Percentiles rank a stretch among this genome's conserved stretches.
These are phyloP conservation scores for Penicillium sp. DNA, from an alignment of 2,329 filamentous ascomycete species.

Conservation along the genomic window DNA sequence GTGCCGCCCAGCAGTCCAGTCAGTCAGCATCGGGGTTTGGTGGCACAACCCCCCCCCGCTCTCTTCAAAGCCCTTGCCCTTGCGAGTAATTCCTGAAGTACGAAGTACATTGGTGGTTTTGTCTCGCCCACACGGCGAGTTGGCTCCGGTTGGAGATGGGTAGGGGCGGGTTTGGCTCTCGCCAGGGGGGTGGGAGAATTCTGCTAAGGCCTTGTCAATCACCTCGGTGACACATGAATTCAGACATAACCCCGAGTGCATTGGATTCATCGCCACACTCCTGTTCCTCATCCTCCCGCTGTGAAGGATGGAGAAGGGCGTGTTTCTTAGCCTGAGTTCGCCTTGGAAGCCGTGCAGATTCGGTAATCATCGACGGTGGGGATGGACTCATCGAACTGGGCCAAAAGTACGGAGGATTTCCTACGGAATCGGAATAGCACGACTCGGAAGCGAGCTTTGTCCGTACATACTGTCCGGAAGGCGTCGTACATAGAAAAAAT, in stretches of 20 bases:
- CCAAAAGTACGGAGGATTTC: conserved; percentile 6
- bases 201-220: conserved; percentile 5
- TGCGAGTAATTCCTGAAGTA: not conserved
- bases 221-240: conserved; percentile 22
- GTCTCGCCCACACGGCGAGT: not conserved
- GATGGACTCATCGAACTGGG: conserved; percentile 7
- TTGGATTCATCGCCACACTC: conserved; percentile 6
- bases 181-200: not conserved
- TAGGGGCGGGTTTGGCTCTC: conserved; percentile 10
- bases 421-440: not conserved
- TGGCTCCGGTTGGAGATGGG: conserved; percentile 12
- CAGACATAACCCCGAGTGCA: not conserved
- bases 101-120: not conserved
- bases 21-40: conserved; percentile 20
- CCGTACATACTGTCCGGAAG: not conserved
- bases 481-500: not conserved
- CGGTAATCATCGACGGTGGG: conserved; percentile 4
- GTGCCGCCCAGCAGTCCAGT: not conserved
- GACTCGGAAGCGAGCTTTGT: not conserved
- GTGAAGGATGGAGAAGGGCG: not conserved
- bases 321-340: not conserved
- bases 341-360: not conserved
- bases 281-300: not conserved
- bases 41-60: not conserved
- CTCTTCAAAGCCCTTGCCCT: not conserved